Base-by-base conservation (phyloP, 106 monocot species). In the Dendrobium officinale region DNA sequence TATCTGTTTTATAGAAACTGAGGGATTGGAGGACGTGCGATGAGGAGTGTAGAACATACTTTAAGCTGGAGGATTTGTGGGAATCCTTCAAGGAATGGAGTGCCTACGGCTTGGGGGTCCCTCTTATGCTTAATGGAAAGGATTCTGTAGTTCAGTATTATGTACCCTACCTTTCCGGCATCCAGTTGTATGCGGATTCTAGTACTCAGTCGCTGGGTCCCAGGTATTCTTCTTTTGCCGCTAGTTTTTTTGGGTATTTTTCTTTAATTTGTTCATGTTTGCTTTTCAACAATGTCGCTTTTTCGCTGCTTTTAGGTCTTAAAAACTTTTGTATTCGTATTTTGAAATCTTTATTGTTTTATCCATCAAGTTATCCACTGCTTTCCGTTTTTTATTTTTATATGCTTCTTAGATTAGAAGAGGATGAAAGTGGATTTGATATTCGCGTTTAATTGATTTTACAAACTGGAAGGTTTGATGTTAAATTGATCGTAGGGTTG, bases 51-150 rank as follows among this genome's bases (percentile, higher is more conserved):
- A 75, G 44, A 77, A 84, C 89, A 5, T 90, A 86, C 77, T 95
- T 88, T 66, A 73, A 41, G 22, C 75, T 95, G 44, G 85, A 72
- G 22, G 92, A 95, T 68, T 77, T 92, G 33, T 95, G 95, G 95
- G 92, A 89, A 42, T 84, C 92, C 1, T 95, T 87, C 67, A 86
- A 81, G 59, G 92, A 92, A 82, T 95, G 89, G 92, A 95, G 95
- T 70, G 95, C 90, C 3, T 95, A 92, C 77, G 95, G 95, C 10
- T 88, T 86, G 37, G 95, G 92, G 5, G 95, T 95, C 67, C 95
- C 95, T 3, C 75, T 95, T 22, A 81, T 90, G 55, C 72, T 95
- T 4, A 86, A 90, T 80, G 90, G 83, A 54, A 86, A 77, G 27
- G 88, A 90, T 17, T 40, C 78, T 41, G 90, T 95, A 37, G 78